Evolutionary conservation across 345 rosid species (phyloP), one percentile per base, ranked within the genome.

Genomic region (Triadica sebifera): DNA sequence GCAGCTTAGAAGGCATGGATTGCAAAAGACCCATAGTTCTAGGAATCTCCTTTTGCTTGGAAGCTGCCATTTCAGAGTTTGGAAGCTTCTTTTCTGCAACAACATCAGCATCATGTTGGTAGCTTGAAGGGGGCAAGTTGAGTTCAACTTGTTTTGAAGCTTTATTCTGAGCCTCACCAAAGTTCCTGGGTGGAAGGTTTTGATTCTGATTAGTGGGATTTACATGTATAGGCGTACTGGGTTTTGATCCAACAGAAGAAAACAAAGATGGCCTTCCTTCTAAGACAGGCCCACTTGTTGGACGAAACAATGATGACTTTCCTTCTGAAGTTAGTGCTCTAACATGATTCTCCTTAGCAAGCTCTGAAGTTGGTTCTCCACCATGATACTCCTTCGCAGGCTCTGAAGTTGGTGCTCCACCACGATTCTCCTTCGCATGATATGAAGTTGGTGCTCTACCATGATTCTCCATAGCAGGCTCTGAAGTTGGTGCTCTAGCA

Each of bases 81-180:
- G 85, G 59, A 80, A 69, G 78, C 77, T 74, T 87, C 81, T 79
- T 86, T 63, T 81, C 88, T 5, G 77, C 65, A 67, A 71, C 74
- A 74, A 73, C 72, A 68, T 84, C 80, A 66, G 82, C 72, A 78
- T 78, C 84, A 50, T 79, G 82, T 57, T 85, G 89, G 68, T 71
- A 83, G 43, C 73, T 82, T 39, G 90, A 84, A 45, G 96, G 90
- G 67, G 93, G 87, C 75, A 91, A 86, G 76, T 90, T 91, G 84
- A 91, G 75, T 66, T 93, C 97, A 70, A 93, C 93, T 72, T 83
- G 96, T 84, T 83, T 90, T 29, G 82, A 38, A n/a, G 84, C 86
- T 86, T 82, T 91, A 76, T 70, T 75, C 75, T 79, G 85, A 70
- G 81, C 67, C 80, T 85, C 91, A 13, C 52, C 52, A 49, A 77